Evolutionary conservation across 108 stramenopile genomes (phyloP), one percentile per base, ranked within the genome.

Genomic region (Craspedostauros australis): DNA sequence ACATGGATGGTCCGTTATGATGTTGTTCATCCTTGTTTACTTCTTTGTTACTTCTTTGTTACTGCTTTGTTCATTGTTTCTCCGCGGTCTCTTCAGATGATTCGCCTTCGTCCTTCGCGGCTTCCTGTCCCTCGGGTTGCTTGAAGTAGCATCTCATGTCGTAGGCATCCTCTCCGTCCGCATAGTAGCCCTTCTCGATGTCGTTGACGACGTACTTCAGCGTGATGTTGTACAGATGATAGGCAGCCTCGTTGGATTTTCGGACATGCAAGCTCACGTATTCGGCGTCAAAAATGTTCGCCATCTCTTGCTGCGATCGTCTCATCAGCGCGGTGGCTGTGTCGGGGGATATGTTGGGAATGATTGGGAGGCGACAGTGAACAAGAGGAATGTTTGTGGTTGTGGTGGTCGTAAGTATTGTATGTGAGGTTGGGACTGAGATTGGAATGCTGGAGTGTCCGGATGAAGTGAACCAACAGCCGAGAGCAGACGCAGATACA

Each of bases 151-250:
- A 87, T 42, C 92, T 63, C 98, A 99, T 97, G 50, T 96, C 96
- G 62, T 97, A 98, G 7, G 96, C 98, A 73, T 99, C 95, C 66
- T 99, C 98, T 16, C 96, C 97, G 72, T 99, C 98, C 0, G 97
- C 97, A 67, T 99, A 99, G 69, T 99, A 99, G 27, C 95, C 95
- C 67, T 87, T 84, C 64, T 99, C 98, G 21, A 96, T 75, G 65
- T 94, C 95, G 73, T 95, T 77, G 46, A 95, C 90, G 55, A 93
- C 64, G 65, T 98, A 99, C 31, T 71, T 70, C 39, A 99, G 64
- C 6, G 99, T 99, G 33, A 93, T 73, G 20, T 58, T 79, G 70
- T 99, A 99, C 34, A 99, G 74, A 75, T 98, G 97, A 69, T 93
- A 96, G 5, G 99, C 99, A 6, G 97, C 99, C 24, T 80, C 58